Evolutionary conservation across 2,329 filamentous ascomycete species (phyloP), one percentile per base, ranked within the genome.

Genomic region (Hymenoscyphus infarciens): DNA sequence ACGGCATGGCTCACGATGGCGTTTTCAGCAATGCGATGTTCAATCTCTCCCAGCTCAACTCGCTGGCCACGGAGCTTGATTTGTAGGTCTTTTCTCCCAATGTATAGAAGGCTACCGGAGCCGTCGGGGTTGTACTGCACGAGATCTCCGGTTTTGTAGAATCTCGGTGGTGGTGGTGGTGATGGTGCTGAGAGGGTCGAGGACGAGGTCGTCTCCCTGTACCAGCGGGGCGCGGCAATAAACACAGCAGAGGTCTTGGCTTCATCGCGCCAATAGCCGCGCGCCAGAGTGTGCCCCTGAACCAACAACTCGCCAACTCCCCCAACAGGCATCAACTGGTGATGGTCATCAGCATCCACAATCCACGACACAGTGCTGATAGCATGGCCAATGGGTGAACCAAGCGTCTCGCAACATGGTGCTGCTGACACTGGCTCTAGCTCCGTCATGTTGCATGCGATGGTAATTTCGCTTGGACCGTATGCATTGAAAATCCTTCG

Each of bases 11-110:
- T 56, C 27, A 15, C 27, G 25, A 58, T 13, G n/a, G n/a, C n/a
- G n/a, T n/a, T n/a, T n/a, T n/a, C n/a, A n/a, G n/a, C n/a, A n/a
- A n/a, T n/a, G 59, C 76, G 76, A 62, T 89, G 83, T 70, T 92
- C 89, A 15, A 92, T 80, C 70, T 92, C 90, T 0, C 89, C 89
- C 1, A 93, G 82, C 70, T 93, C 89, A 57, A 95, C 83, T 53
- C 91, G 82, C 74, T 95, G 92, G 1, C 92, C 92, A 57, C 90
- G 83, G 2, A 96, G 79, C 75, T 96, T 96, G 60, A 96, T 86
- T 73, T 96, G 92, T 0, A 81, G 82, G 68, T 89, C 87, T 66
- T 85, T 87, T 59, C 87, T 80, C 13, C 86, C 85, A 42, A 87
- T 77, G 64, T 84, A 86, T 16, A 80, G 72, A 54, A 87, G 79